phyloP scores from a whole-genome alignment of 768 basidiomycete genomes.

The Mycena pura region DNA sequence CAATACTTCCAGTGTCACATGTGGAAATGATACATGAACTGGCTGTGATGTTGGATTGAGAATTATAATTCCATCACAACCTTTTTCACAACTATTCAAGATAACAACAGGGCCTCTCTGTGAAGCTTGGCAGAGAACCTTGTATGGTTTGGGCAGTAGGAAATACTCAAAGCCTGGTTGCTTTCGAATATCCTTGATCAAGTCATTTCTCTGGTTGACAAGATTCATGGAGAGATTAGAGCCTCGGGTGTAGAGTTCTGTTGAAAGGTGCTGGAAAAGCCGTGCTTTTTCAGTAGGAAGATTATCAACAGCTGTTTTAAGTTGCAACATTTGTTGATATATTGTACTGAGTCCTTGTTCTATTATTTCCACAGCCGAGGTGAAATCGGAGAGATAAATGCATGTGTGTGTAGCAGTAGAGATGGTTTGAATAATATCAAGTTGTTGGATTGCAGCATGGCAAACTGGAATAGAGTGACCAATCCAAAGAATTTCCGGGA shows the following conservation, averaged over 20 bases:
- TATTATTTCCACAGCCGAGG: not conserved
- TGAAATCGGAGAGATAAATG: not conserved
- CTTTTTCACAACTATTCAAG: constrained; percentile 10
- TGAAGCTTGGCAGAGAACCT: constrained; percentile 12
- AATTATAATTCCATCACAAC: constrained; percentile 27
- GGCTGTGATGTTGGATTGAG: constrained; percentile 1
- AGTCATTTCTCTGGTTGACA: constrained; percentile 2
- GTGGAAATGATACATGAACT: constrained; percentile 8
- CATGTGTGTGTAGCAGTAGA: not conserved
- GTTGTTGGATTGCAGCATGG: not conserved
- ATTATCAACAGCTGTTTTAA: not conserved
- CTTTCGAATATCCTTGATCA: constrained; percentile 18
- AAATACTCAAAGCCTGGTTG: constrained; percentile 16
- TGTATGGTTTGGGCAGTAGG: constrained; percentile 8
- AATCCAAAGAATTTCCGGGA: constrained; percentile 2
- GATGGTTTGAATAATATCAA: not conserved
- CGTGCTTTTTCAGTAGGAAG: not conserved
- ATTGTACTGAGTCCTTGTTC: not conserved
- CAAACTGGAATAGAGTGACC: not conserved
- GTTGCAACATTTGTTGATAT: constrained; percentile 4
- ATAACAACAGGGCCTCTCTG: constrained; percentile 26
- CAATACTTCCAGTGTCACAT: not conserved
- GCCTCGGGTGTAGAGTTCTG: not conserved
- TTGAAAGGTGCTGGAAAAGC: not conserved
- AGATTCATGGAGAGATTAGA: not conserved